A percentile compares a stretch with the other conserved stretches of the same genome.
Evolutionary conservation across 345 rosid genomes (phyloP).

Genomic region (Aquilaria yunnanensis): DNA sequence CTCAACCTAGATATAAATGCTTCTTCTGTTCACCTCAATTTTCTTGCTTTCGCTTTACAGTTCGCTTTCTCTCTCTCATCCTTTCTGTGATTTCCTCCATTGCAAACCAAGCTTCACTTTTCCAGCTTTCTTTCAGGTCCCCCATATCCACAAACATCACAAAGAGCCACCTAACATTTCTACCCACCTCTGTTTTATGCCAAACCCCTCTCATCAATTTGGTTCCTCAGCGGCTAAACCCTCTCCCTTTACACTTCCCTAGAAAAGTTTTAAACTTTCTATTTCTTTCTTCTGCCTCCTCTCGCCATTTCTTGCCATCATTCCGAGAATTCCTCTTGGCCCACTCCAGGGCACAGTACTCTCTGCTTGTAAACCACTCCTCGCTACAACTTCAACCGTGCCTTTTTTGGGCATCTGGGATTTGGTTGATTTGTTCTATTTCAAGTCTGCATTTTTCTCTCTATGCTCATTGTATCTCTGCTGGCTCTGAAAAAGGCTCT

Average conservation of each 20-base stretch:
- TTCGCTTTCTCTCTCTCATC: slow-evolving; percentile 21
- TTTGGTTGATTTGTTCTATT: slow-evolving; percentile 21
- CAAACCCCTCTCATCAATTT: too few relatives aligned
- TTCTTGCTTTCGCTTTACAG: slow-evolving; percentile 38
- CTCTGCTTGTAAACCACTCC: slow-evolving; percentile 36
- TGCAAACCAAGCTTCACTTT: slow-evolving; percentile 75
- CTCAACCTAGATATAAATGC: slow-evolving; percentile 39
- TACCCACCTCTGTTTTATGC: slow-evolving; percentile 19
- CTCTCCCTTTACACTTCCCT: too few relatives aligned
- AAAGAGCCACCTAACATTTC: slow-evolving; percentile 51
- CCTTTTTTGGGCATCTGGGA: slow-evolving; percentile 21
- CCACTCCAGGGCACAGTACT: slow-evolving; percentile 18
- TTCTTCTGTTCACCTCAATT: slow-evolving; percentile 16
- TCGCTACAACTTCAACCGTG: slow-evolving; percentile 14
- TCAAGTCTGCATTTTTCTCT: slow-evolving; percentile 38
- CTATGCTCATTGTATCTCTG: slow-evolving; percentile 40
- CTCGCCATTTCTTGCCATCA: slow-evolving; percentile 21
- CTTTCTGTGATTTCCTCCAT: slow-evolving; percentile 68
- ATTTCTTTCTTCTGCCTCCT: background rate
- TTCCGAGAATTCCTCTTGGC: slow-evolving; percentile 15
- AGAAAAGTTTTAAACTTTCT: background rate
- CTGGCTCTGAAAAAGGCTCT: slow-evolving; percentile 29
- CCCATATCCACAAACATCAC: slow-evolving; percentile 12
- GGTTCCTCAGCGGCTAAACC: too few relatives aligned
- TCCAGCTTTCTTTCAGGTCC: slow-evolving; percentile 43